These are phyloP conservation scores for Xerocomus potaroensis DNA, from an alignment of 768 basidiomycete genomes.

Conservation along the genomic window DNA sequence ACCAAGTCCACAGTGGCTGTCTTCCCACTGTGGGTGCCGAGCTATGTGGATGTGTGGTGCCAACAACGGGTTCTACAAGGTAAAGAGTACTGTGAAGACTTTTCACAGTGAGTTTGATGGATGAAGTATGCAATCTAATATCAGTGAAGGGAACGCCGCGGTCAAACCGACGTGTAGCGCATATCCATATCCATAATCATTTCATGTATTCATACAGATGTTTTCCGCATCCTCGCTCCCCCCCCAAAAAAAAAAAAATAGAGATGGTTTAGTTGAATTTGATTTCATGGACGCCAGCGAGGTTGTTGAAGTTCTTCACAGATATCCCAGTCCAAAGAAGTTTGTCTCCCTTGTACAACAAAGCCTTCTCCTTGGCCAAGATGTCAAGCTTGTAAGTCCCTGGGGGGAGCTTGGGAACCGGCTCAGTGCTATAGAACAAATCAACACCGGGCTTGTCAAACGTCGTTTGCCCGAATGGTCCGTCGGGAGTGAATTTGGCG, in stretches of 20 bases:
- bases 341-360: not conserved
- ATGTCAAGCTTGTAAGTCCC: not conserved
- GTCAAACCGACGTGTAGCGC: too few species aligned
- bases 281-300: not conserved
- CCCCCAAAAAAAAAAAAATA: too few species aligned
- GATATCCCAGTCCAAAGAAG: not conserved
- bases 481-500: not conserved
- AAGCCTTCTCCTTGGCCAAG: not conserved
- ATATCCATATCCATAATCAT: too few species aligned
- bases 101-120: too few species aligned
- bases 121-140: too few species aligned
- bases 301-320: not conserved
- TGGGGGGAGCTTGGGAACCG: not conserved
- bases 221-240: too few species aligned
- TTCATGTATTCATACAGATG: not conserved
- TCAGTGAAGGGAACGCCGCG: too few species aligned
- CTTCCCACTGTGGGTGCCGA: too few species aligned
- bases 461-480: not conserved
- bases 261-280: not conserved
- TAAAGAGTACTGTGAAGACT: too few species aligned
- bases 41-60: too few species aligned
- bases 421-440: not conserved
- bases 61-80: too few species aligned
- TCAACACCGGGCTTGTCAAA: not conserved
- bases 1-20: too few species aligned